phyloP scores from a whole-genome alignment of 805 yeast species.

The Huiozyma naganishii region DNA sequence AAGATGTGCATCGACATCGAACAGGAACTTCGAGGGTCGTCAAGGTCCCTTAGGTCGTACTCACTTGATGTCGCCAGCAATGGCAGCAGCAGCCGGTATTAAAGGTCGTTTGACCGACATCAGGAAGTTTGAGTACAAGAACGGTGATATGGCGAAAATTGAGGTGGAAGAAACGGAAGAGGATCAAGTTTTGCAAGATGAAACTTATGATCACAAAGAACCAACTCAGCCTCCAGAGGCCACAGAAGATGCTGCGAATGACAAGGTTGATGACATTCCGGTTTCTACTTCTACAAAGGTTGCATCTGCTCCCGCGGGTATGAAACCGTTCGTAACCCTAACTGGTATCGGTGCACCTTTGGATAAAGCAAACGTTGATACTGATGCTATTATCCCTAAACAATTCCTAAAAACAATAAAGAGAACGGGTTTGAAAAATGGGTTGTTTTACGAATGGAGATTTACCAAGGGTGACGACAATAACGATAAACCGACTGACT shows the following conservation, averaged over 20 bases:
- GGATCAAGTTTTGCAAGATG: constrained; percentile 44
- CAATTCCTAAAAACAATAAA: constrained; percentile 96
- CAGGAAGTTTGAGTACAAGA: constrained; percentile 62
- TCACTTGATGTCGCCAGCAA: constrained; percentile 95
- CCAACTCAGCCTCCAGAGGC: constrained; percentile 46
- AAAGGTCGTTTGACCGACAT: constrained; percentile 85
- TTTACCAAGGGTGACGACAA: constrained; percentile 60
- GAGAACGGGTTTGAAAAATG: constrained; percentile 84
- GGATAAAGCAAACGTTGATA: constrained; percentile 90
- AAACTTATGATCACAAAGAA: constrained; percentile 60
- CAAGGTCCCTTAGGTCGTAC: constrained; percentile 96
- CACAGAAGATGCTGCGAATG: constrained; percentile 37
- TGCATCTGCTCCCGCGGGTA: constrained; percentile 37
- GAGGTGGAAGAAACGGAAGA: constrained; percentile 35
- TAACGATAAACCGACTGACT: constrained; percentile 75
- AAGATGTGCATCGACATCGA: constrained; percentile 97
- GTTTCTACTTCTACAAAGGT: constrained; percentile 24
- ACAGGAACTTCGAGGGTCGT: constrained; percentile 98
- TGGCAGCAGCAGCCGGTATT: constrained; percentile 99
- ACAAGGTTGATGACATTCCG: constrained; percentile 55
- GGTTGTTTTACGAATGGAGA: constrained; percentile 87
- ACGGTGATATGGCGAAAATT: constrained; percentile 50
- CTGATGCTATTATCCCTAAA: constrained; percentile 97
- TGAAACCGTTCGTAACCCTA: constrained; percentile 65
- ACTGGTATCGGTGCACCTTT: constrained; percentile 89